Conservation (phyloP, 768 basidiomycete species). For the Lyophyllum semitale region DNA sequence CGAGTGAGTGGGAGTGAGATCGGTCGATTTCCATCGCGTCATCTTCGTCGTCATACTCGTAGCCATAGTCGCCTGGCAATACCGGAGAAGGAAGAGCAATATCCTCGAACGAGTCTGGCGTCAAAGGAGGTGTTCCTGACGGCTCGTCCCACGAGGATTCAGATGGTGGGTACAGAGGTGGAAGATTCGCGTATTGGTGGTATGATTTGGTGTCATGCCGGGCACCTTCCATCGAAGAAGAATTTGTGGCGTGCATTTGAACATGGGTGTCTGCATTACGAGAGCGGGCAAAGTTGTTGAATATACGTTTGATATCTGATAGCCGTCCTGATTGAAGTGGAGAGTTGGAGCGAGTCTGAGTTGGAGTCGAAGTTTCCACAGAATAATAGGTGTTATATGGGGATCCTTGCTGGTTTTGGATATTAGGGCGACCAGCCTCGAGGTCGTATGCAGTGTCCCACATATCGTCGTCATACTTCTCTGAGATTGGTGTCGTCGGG, state of each 20-base stretch:
- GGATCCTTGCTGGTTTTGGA: conserved; percentile 5
- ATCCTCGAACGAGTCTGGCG: conserved; percentile 23
- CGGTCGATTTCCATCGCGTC: conserved; percentile 11
- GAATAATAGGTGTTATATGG: neutral
- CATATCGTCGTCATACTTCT: neutral
- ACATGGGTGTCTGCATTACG: conserved; percentile 11
- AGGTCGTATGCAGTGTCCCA: conserved; percentile 16
- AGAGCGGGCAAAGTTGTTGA: conserved; percentile 20
- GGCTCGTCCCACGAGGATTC: conserved; percentile 6
- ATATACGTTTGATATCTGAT: conserved; percentile 21
- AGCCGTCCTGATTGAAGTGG: conserved; percentile 19
- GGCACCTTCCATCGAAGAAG: neutral
- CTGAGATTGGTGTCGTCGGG: neutral
- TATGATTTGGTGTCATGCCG: neutral
- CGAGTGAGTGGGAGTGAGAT: conserved; percentile 24
- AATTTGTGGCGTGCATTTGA: conserved; percentile 3
- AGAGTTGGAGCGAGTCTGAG: conserved; percentile 21
- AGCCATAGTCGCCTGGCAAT: conserved; percentile 8
- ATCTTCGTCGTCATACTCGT: conserved; percentile 14
- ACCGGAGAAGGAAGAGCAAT: conserved; percentile 12
- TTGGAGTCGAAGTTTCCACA: conserved; percentile 18
- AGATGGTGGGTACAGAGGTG: conserved; percentile 4
- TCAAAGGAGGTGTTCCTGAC: conserved; percentile 26
- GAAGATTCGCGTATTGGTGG: neutral
- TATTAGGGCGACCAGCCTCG: conserved; percentile 8